Evolutionary conservation across 257 asterid genomes (phyloP).

Genomic region (Ocimum tenuiflorum): DNA sequence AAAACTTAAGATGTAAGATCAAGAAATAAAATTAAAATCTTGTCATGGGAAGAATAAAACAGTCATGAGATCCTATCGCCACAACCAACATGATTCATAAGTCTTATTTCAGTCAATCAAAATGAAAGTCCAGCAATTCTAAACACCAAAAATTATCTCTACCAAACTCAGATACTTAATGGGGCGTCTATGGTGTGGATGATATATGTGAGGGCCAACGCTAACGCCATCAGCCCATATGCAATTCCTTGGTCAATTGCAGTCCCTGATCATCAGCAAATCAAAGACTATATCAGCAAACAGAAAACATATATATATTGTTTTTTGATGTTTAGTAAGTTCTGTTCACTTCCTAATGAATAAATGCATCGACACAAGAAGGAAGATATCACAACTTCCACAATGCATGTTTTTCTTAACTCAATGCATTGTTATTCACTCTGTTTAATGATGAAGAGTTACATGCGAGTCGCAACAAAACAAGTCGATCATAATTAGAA

Average conservation of each 20-base stretch:
- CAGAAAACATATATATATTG: too few relatives aligned
- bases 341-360: background rate
- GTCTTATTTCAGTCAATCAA: slow-evolving; percentile 8
- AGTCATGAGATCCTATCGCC: background rate
- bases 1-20: background rate
- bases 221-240: slow-evolving; percentile 54
- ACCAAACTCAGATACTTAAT: slow-evolving; percentile 25
- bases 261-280: slow-evolving; percentile 43
- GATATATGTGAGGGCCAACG: slow-evolving; percentile 64
- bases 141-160: slow-evolving; percentile 12
- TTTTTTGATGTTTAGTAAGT: background rate
- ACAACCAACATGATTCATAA: background rate
- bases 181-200: slow-evolving; percentile 59
- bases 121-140: background rate
- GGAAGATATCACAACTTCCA: background rate
- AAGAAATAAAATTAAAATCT: background rate
- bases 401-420: too few relatives aligned
- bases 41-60: slow-evolving; percentile 1
- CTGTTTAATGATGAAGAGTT: background rate
- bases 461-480: background rate
- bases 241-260: slow-evolving; percentile 75
- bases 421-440: background rate
- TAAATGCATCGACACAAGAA: background rate
- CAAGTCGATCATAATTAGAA: background rate
- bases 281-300: background rate